A percentile compares a stretch with the other conserved stretches of the same genome.
These are phyloP conservation scores for Debaryomyces sp. DNA, from an alignment of 1,139 yeast species.

Conservation along the genomic window DNA sequence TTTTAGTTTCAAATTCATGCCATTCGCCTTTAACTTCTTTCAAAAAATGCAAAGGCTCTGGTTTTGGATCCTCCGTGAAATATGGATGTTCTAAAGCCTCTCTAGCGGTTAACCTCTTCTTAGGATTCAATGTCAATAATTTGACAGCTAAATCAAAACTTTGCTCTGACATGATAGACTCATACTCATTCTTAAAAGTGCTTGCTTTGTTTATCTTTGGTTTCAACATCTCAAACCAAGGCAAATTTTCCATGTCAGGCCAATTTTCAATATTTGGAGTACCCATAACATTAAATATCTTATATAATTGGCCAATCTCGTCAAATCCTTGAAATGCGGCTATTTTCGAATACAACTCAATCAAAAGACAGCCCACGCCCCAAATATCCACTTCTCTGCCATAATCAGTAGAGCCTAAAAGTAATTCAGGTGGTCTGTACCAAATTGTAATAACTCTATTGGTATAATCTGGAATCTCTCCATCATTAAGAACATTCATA, in stretches of 20 bases:
- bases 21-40: constrained; percentile 76
- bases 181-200: constrained; percentile 52
- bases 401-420: constrained; percentile 87
- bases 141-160: constrained; percentile 68
- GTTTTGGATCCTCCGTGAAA: constrained; percentile 68
- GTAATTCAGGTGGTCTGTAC: constrained; percentile 96
- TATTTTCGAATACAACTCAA: constrained; percentile 73
- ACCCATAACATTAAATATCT: constrained; percentile 83
- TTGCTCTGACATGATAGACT: constrained; percentile 49
- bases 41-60: constrained; percentile 58
- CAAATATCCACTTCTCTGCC: constrained; percentile 93
- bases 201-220: constrained; percentile 54
- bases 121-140: constrained; percentile 71
- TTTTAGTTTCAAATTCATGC: constrained; percentile 97
- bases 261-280: constrained; percentile 77
- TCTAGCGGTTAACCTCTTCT: constrained; percentile 64
- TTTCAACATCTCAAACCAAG: constrained; percentile 89
- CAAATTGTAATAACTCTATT: constrained; percentile 94
- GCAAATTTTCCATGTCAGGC: constrained; percentile 76
- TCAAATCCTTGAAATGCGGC: constrained; percentile 89
- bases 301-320: constrained; percentile 79
- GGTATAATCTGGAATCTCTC: constrained; percentile 75
- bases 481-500: constrained; percentile 57
- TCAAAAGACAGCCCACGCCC: constrained; percentile 93
- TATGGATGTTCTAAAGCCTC: constrained; percentile 74